Evolutionary conservation across 1,139 yeast genomes (phyloP).

Genomic region (Barnettozyma hawaiiensis): DNA sequence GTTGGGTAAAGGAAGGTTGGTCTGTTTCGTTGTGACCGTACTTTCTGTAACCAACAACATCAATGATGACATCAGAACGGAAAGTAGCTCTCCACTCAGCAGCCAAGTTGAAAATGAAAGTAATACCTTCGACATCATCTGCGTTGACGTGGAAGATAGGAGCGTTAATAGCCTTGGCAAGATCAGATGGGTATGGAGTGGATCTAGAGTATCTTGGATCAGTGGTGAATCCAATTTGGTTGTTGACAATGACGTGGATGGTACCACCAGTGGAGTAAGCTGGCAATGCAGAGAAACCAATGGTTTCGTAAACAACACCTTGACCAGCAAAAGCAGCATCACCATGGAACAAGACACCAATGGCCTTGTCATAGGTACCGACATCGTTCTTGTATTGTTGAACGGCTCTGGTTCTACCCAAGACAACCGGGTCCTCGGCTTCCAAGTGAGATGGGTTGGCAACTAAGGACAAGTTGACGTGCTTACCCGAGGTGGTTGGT

Average conservation of each 20-base stretch:
- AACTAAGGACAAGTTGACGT: slow-evolving; percentile 88
- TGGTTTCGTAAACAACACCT: slow-evolving; percentile 98
- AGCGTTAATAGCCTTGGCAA: slow-evolving; percentile 93
- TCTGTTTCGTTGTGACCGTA: slow-evolving; percentile 99
- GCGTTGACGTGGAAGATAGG: slow-evolving; percentile 99
- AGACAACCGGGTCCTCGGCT: slow-evolving; percentile 97
- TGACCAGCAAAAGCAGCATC: slow-evolving; percentile 99
- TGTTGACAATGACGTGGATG: slow-evolving; percentile 88
- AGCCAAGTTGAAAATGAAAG: slow-evolving; percentile 89
- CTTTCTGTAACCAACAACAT: slow-evolving; percentile 97
- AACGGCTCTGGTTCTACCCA: slow-evolving; percentile 96
- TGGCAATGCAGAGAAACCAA: slow-evolving; percentile 90
- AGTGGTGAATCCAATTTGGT: slow-evolving; percentile 99
- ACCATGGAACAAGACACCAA: slow-evolving; percentile 93
- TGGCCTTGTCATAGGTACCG: slow-evolving; percentile 76
- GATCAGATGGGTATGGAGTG: slow-evolving; percentile 95
- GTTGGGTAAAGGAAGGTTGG: slow-evolving; percentile 98
- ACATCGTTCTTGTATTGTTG: slow-evolving; percentile 88
- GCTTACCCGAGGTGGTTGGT: slow-evolving; percentile 98
- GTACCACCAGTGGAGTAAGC: slow-evolving; percentile 99
- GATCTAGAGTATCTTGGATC: slow-evolving; percentile 98
- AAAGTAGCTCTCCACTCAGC: slow-evolving; percentile 98
- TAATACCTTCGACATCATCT: slow-evolving; percentile 92
- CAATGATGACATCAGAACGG: slow-evolving; percentile 94
- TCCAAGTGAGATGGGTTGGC: slow-evolving; percentile 99